phyloP scores from a whole-genome alignment of 768 basidiomycete species.

The Sarcomyxa edulis region DNA sequence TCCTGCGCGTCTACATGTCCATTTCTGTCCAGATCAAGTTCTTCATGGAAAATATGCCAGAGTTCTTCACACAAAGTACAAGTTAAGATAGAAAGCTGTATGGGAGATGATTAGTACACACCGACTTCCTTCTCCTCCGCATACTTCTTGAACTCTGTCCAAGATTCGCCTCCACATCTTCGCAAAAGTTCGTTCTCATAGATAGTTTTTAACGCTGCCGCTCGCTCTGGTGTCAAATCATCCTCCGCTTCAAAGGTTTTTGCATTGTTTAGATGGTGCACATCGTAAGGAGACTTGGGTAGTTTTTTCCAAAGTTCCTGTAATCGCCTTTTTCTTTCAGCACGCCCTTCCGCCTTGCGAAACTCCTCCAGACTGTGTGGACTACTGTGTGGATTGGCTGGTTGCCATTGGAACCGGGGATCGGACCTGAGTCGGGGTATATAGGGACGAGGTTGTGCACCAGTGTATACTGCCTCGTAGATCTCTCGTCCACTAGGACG shows the following conservation, averaged over 20 bases:
- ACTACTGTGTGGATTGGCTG: constrained; percentile 24
- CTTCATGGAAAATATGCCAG: constrained; percentile 88
- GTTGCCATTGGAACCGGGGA: constrained; percentile 21
- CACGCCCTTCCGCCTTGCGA: constrained; percentile 56
- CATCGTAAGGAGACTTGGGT: constrained; percentile 19
- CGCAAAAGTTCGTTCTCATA: constrained; percentile 77
- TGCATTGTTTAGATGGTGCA: constrained; percentile 6
- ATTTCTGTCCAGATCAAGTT: constrained; percentile 87
- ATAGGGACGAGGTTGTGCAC: constrained; percentile 47
- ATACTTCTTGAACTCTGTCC: constrained; percentile 71
- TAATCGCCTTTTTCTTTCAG: constrained; percentile 54
- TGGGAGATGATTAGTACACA: constrained; percentile 28
- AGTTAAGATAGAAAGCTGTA: constrained; percentile 10
- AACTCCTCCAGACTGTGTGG: constrained; percentile 59
- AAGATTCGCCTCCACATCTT: constrained; percentile 45
- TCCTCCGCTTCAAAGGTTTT: constrained; percentile 13
- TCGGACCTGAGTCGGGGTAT: constrained; percentile 60
- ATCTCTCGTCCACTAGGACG: constrained; percentile 40
- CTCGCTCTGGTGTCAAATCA: constrained; percentile 51
- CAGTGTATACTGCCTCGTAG: constrained; percentile 47
- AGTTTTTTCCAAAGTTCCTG: constrained; percentile 62
- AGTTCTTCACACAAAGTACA: constrained; percentile 56
- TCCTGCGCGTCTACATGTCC: constrained; percentile 65
- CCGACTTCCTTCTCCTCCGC: constrained; percentile 80
- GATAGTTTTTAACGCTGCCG: constrained; percentile 56